Evolutionary conservation across 225 moss, liverwort and hornwort species (phyloP).

Genomic region (Anthoceros angustus): DNA sequence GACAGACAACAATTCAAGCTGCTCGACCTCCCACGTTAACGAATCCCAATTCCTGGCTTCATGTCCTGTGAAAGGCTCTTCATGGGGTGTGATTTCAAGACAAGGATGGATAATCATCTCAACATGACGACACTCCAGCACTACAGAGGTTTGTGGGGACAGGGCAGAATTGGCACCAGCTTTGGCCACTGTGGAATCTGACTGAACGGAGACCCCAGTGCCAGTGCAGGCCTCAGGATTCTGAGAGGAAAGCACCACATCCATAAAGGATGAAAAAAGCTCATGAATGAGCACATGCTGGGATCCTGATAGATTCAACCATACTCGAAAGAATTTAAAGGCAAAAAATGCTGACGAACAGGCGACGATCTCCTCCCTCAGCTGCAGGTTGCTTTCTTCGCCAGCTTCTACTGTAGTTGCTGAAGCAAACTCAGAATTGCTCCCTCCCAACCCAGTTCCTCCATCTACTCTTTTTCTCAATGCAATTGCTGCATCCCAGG

Average conservation of each 20-base stretch:
- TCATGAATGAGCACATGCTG: slow-evolving; percentile 52
- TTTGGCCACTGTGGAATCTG: no score
- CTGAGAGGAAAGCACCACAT: slow-evolving; percentile 11
- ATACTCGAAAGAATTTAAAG: slow-evolving; percentile 48
- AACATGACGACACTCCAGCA: slow-evolving; percentile 61
- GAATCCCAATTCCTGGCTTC: slow-evolving; percentile 60
- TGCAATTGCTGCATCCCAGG: slow-evolving; percentile 73
- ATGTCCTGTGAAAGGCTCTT: slow-evolving; percentile 11
- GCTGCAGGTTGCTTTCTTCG: slow-evolving; percentile 54
- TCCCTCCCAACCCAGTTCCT: slow-evolving; percentile 76
- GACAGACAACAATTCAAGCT: slow-evolving; percentile 71
- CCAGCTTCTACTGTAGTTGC: slow-evolving; percentile 65
- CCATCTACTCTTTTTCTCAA: slow-evolving; percentile 83
- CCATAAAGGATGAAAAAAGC: slow-evolving; percentile 34
- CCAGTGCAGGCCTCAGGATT: background rate
- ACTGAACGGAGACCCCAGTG: no score
- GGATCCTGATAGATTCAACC: slow-evolving; percentile 46
- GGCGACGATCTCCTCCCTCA: slow-evolving; percentile 60
- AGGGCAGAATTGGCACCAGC: background rate
- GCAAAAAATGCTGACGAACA: slow-evolving; percentile 51
- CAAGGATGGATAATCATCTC: slow-evolving; percentile 31
- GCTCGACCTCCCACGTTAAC: slow-evolving; percentile 48
- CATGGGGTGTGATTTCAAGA: slow-evolving; percentile 15
- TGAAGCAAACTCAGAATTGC: slow-evolving; percentile 89
- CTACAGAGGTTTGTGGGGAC: slow-evolving; percentile 42